Evolutionary conservation across 331 rosid genomes (phyloP), one percentile per base, ranked within the genome.

Genomic region (Telfairia occidentalis): DNA sequence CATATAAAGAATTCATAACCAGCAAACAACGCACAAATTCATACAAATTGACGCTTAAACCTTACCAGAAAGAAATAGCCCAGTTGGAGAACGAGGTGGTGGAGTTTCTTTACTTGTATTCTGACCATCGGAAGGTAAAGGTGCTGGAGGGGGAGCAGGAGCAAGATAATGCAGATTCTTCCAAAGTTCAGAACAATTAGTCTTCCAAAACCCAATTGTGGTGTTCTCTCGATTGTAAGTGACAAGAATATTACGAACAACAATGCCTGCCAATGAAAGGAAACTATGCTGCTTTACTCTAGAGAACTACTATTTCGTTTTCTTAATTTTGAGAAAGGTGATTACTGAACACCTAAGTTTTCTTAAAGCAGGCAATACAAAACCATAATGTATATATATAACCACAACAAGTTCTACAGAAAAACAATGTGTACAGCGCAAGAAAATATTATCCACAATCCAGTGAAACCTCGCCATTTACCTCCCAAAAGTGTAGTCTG

Each of bases 401-500:
- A 53, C 65, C 42, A 77, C 18, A 77, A 66, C 32, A 58, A 9
- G 19, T 24, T 43, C 60, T 5, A 72, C 35, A 61, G 57, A 42
- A 37, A 50, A 5, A 81, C n/a, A 13, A 70, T 52, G 49, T 34
- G 30, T 50, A 37, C 48, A 59, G 19, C 29, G 21, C 53, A 52
- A 32, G 35, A 64, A 24, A 72, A 15, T 42, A 48, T 3, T 35
- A 37, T 53, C 35, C 32, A 64, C 26, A 23, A 37, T 46, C 19
- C 3, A 42, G 65, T 9, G 58, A 70, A 24, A 37, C 38, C 30
- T 23, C 12, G 37, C 21, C 78, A 53, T 69, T n/a, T n/a, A 85
- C 88, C 89, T 82, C 89, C 89, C 81, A 85, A 80, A 78, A 85
- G 89, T 66, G 86, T 85, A 9, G 89, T 85, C 40, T 78, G 71